phyloP scores from a whole-genome alignment of 805 yeast genomes.

The Pichia pseudocactophila region DNA sequence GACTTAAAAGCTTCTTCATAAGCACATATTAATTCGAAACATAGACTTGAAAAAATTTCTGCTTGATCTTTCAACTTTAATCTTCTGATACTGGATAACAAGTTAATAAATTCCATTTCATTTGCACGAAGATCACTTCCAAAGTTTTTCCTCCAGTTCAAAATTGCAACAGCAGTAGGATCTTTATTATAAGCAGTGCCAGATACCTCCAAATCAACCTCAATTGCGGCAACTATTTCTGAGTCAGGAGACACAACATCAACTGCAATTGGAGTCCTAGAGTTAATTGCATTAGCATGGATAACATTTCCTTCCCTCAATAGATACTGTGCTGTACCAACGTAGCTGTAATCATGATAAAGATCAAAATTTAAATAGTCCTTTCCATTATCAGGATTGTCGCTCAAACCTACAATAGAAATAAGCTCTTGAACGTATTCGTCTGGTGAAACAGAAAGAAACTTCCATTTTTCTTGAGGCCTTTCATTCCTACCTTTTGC shows the following conservation, averaged over 20 bases:
- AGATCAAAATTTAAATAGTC: conserved; percentile 49
- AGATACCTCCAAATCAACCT: conserved; percentile 53
- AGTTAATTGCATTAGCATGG: conserved; percentile 26
- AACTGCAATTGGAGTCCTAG: conserved; percentile 34
- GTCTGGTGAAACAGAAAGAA: conserved; percentile 61
- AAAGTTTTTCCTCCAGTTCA: conserved; percentile 43
- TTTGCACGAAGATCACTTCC: conserved; percentile 32
- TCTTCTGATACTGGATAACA: conserved; percentile 42
- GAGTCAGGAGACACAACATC: conserved; percentile 36
- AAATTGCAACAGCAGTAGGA: conserved; percentile 40
- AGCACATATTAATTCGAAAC: conserved; percentile 30
- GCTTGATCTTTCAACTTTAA: conserved; percentile 46
- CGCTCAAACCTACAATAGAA: conserved; percentile 45
- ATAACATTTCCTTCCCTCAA: conserved; percentile 24
- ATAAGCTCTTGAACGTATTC: conserved; percentile 69
- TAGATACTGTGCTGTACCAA: conserved; percentile 49
- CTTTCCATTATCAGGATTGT: conserved; percentile 30
- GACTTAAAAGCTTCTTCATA: conserved; percentile 18
- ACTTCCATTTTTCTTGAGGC: conserved; percentile 49
- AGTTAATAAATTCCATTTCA: conserved; percentile 36
- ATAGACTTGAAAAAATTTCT: conserved; percentile 53
- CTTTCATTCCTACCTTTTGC: conserved; percentile 61
- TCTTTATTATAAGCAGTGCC: conserved; percentile 63
- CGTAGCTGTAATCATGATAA: conserved; percentile 52
- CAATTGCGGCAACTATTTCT: conserved; percentile 35